These are phyloP conservation scores for Xylaria scruposa DNA, from an alignment of 495 filamentous ascomycete species.

Conservation along the genomic window DNA sequence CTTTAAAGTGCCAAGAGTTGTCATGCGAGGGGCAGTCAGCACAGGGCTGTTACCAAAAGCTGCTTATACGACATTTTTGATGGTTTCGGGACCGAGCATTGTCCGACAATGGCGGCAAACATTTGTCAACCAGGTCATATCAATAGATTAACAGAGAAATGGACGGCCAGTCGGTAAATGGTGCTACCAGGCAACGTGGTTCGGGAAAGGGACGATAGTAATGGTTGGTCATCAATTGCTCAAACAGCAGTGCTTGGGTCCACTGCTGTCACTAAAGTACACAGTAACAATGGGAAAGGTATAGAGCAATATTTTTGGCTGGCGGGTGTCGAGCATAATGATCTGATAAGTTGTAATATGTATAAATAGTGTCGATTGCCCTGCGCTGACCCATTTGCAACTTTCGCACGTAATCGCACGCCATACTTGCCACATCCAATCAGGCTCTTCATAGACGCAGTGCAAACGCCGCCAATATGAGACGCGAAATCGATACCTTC, in stretches of 20 bases:
- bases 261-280: neutral
- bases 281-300: neutral
- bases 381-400: neutral
- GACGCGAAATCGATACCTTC: constrained; percentile 36
- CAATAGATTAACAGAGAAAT: neutral
- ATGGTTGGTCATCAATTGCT: neutral
- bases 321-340: neutral
- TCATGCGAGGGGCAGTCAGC: neutral
- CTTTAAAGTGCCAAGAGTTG: neutral
- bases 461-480: constrained; percentile 27
- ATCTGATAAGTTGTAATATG: neutral
- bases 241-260: neutral
- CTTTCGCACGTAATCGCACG: constrained; percentile 17
- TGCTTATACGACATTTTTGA: neutral
- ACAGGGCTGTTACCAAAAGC: too few relatives aligned
- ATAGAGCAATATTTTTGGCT: neutral
- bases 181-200: neutral
- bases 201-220: neutral
- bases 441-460: constrained; percentile 9
- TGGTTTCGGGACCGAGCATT: neutral
- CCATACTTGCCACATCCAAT: constrained; percentile 4
- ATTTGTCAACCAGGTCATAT: neutral
- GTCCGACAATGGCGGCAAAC: neutral
- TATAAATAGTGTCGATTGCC: constrained; percentile 2
- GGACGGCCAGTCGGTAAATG: neutral